These are phyloP conservation scores for Coemansia sp. DNA, from an alignment of 192 early-diverging fungal species.

Conservation along the genomic window DNA sequence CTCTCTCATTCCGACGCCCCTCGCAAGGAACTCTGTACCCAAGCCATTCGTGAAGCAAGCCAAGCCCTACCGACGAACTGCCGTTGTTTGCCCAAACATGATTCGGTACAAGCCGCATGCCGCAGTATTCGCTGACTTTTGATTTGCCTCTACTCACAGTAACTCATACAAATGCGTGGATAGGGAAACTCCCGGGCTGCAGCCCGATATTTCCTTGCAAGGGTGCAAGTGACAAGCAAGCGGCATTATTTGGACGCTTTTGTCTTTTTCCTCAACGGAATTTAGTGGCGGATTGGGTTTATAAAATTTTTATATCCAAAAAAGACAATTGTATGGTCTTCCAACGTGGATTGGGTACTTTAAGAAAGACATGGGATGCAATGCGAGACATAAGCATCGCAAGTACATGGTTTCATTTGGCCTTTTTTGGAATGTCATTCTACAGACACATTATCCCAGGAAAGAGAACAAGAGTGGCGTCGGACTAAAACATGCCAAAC, in stretches of 20 bases:
- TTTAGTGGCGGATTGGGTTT: background rate
- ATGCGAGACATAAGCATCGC: background rate
- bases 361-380: background rate
- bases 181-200: background rate
- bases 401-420: conserved; percentile 16
- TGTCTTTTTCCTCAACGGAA: background rate
- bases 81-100: background rate
- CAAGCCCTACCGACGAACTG: background rate
- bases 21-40: background rate
- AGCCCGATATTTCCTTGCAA: background rate
- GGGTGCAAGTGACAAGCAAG: background rate
- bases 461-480: background rate
- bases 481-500: background rate
- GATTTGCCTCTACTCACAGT: background rate
- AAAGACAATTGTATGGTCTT: background rate
- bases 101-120: background rate
- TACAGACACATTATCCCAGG: background rate
- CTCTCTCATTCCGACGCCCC: background rate
- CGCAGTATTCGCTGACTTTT: background rate
- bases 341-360: background rate
- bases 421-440: conserved; percentile 18
- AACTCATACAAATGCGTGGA: background rate
- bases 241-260: background rate
- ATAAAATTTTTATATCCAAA: background rate
- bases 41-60: background rate